Evolutionary conservation across 2,329 filamentous ascomycete genomes (phyloP).

Genomic region (Fusarium virguliforme): DNA sequence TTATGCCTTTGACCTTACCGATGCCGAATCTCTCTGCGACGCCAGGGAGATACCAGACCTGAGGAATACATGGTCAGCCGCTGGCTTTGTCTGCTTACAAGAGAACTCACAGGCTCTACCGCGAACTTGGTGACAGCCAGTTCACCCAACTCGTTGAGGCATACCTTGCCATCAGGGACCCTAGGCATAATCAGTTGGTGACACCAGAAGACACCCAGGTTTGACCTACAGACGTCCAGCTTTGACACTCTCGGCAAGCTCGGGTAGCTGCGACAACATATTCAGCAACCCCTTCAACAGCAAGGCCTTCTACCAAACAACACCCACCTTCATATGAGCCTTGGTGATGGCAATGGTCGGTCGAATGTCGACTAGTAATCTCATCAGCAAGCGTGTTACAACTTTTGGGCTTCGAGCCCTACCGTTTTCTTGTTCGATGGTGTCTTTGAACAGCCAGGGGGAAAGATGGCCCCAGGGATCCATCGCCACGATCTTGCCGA

Average conservation of each 20-base stretch:
- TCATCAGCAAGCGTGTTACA: slow-evolving; percentile 22
- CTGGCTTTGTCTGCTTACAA: not conserved
- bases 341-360: slow-evolving; percentile 94
- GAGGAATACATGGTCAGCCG: slow-evolving; percentile 16
- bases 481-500: slow-evolving; percentile 97
- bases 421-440: slow-evolving; percentile 82
- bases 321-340: slow-evolving; percentile 85
- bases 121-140: slow-evolving; percentile 96
- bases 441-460: slow-evolving; percentile 86
- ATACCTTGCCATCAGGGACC: slow-evolving; percentile 87
- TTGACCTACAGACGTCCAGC: slow-evolving; percentile 79
- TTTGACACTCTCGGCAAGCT: slow-evolving; percentile 90
- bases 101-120: slow-evolving; percentile 84
- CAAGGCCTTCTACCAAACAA: not conserved
- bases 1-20: slow-evolving; percentile 62
- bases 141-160: slow-evolving; percentile 88
- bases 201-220: slow-evolving; percentile 71
- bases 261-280: slow-evolving; percentile 74
- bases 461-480: slow-evolving; percentile 92
- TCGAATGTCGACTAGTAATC: slow-evolving; percentile 78
- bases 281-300: slow-evolving; percentile 21
- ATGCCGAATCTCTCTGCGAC: slow-evolving; percentile 96
- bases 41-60: slow-evolving; percentile 86
- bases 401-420: slow-evolving; percentile 14
- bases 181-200: slow-evolving; percentile 53